Base-by-base conservation (phyloP, 495 filamentous ascomycete genomes). In the Sordaria brevicollis region DNA sequence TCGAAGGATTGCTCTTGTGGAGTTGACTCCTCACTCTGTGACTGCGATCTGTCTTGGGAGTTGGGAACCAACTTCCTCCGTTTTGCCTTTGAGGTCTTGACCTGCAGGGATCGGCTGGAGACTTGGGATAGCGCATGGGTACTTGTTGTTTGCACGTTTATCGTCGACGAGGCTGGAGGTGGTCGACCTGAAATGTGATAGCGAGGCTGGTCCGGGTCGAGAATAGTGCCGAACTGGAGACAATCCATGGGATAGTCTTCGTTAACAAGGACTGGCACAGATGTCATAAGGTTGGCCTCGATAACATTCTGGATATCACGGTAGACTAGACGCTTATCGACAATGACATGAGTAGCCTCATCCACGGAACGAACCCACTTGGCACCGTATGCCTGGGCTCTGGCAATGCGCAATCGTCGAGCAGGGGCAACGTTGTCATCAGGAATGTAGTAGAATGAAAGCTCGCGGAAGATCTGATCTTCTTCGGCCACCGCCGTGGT, bases 201-300 rank as follows among this genome's bases (percentile, higher is more conserved):
- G 9, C 84, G 83, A 3, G 69, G 65, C 66, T 92, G 89, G 2
- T 79, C 76, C 4, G 87, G 80, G 70, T 88, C 86, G 4, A 94
- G 75, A 0, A 95, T 70, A 0, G 81, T 76, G 2, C 81, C 79
- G 69, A 85, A 90, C 35, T 82, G 80, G 37, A 95, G 87, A 68
- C 93, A 97, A 15, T 97, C 92, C 0, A 92, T 79, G 4, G 91
- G 88, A 74, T 93, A 99, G 3, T 82, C 79, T 67, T 95, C 92
- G 70, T 93, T 91, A 17, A 97, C 93, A 21, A 81, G 71, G 35
- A 73, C 54, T 25, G 74, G 69, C 73, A 81, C 75, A 69, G 88
- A 84, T 4, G 86, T 83, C 37, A 89, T 72, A 13, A 72, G 71
- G 7, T 82, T 76, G 6, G 84, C 66, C 33, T 87, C 86, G 8